Evolutionary conservation across 2,329 filamentous ascomycete species (phyloP).

Genomic region (Aspergillus tanneri): DNA sequence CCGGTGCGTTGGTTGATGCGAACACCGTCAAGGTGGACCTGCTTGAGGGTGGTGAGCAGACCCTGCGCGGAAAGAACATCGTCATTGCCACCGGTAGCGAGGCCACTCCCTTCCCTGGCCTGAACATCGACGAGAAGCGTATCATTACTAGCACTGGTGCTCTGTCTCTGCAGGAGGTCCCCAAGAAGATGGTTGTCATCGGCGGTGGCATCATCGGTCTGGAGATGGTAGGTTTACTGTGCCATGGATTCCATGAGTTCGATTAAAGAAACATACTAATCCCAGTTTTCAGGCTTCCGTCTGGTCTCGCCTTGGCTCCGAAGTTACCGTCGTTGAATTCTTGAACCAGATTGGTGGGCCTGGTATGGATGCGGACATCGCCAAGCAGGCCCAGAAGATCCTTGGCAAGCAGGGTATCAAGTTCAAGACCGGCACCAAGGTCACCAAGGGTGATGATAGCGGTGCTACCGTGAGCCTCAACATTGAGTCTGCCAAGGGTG

Average conservation of each 20-base stretch:
- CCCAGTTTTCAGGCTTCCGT: constrained; percentile 66
- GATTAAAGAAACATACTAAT: neutral
- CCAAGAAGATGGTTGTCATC: constrained; percentile 95
- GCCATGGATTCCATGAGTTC: constrained; percentile 1
- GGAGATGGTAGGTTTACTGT: constrained; percentile 69
- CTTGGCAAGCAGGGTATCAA: constrained; percentile 95
- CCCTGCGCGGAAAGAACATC: constrained; percentile 90
- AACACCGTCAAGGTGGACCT: constrained; percentile 89
- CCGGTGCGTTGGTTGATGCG: constrained; percentile 81
- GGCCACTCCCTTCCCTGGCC: constrained; percentile 90
- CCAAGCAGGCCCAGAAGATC: constrained; percentile 88
- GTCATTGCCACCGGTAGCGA: constrained; percentile 95
- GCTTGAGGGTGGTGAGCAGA: constrained; percentile 86
- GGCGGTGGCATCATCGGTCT: constrained; percentile 98
- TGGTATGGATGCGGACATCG: constrained; percentile 92
- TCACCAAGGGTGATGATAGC: constrained; percentile 76
- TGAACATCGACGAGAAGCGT: constrained; percentile 95
- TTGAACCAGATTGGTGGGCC: constrained; percentile 94
- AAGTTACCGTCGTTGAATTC: constrained; percentile 98
- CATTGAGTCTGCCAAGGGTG: constrained; percentile 90
- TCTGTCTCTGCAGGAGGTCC: constrained; percentile 82
- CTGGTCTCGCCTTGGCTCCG: constrained; percentile 88
- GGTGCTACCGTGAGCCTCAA: constrained; percentile 77
- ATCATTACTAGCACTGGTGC: constrained; percentile 96
- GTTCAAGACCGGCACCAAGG: constrained; percentile 98